phyloP scores from a whole-genome alignment of 106 monocot species.

The Dendrobium officinale region DNA sequence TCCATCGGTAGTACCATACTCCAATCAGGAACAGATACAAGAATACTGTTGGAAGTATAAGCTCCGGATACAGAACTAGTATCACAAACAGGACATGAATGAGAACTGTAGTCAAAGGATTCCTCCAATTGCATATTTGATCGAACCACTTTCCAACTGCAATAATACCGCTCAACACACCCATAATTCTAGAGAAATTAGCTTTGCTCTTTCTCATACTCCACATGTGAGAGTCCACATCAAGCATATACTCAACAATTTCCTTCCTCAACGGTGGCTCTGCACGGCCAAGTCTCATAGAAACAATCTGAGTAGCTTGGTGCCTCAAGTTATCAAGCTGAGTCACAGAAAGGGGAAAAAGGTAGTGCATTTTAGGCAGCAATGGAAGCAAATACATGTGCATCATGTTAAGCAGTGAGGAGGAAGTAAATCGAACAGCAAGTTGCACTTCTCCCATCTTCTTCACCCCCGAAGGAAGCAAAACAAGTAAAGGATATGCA shows the following conservation, averaged over 20 bases:
- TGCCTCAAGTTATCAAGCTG: conserved; percentile 52
- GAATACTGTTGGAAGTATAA: conserved; percentile 63
- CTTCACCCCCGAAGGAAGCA: conserved; percentile 53
- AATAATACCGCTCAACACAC: conserved; percentile 36
- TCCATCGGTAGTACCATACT: conserved; percentile 52
- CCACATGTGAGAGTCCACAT: conserved; percentile 66
- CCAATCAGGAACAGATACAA: conserved; percentile 70
- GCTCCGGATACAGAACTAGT: conserved; percentile 55
- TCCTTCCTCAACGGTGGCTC: conserved; percentile 69
- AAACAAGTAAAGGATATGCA: conserved; percentile 48
- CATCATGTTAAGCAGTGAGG: conserved; percentile 44
- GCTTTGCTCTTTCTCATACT: conserved; percentile 85
- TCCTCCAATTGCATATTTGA: conserved; percentile 54
- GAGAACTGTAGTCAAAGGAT: conserved; percentile 58
- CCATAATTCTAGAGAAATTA: conserved; percentile 66
- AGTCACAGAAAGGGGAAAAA: conserved; percentile 49
- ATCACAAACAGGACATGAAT: conserved; percentile 60
- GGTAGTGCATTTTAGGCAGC: conserved; percentile 63
- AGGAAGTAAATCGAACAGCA: conserved; percentile 53
- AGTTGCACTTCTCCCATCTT: conserved; percentile 77
- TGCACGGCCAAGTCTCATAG: conserved; percentile 49
- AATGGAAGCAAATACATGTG: conserved; percentile 47
- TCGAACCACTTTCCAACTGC: conserved; percentile 35
- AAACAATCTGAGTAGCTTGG: conserved; percentile 55
- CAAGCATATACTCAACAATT: conserved; percentile 71